Percentiles rank a stretch among this genome's conserved stretches.
These are phyloP conservation scores for Suhomyces bokatorum DNA, from an alignment of 1,139 yeast genomes.

Conservation along the genomic window DNA sequence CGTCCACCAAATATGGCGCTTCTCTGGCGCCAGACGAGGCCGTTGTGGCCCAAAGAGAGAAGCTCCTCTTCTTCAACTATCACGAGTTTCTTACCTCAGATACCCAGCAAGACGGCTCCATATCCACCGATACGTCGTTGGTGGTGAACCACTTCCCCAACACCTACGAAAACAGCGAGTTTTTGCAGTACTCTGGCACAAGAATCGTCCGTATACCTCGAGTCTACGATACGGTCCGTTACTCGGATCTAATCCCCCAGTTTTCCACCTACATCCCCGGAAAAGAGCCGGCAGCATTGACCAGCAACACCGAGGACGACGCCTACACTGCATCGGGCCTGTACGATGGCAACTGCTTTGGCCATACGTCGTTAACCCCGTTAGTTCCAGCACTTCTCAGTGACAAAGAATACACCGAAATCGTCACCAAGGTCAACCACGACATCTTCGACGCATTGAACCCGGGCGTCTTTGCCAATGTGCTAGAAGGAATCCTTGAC, in stretches of 20 bases:
- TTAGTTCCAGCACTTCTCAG: constrained; percentile 42
- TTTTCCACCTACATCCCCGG: constrained; percentile 66
- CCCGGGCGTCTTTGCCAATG: constrained; percentile 35
- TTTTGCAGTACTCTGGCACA: constrained; percentile 36
- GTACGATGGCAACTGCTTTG: constrained; percentile 46
- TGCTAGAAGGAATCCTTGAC: constrained; percentile 46
- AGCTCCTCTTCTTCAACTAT: constrained; percentile 57
- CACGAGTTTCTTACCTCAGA: constrained; percentile 54
- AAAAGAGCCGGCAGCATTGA: constrained; percentile 61
- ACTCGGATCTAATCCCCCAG: constrained; percentile 51
- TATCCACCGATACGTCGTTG: constrained; percentile 28
- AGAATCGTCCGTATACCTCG: constrained; percentile 69
- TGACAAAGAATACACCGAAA: constrained; percentile 36
- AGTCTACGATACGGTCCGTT: constrained; percentile 30
- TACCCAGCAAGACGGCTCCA: constrained; percentile 21
- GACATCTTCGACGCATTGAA: constrained; percentile 42
- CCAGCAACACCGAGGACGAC: constrained; percentile 6
- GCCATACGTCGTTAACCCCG: constrained; percentile 56
- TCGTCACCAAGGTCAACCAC: constrained; percentile 49
- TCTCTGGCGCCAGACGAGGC: not conserved
- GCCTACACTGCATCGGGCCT: constrained; percentile 26
- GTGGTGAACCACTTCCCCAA: constrained; percentile 70
- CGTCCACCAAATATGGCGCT: not conserved
- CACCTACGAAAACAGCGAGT: constrained; percentile 32
- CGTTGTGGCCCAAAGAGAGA: constrained; percentile 5